Base-by-base conservation (phyloP, 2,329 filamentous ascomycete species). In the Thyridium curvatum region DNA sequence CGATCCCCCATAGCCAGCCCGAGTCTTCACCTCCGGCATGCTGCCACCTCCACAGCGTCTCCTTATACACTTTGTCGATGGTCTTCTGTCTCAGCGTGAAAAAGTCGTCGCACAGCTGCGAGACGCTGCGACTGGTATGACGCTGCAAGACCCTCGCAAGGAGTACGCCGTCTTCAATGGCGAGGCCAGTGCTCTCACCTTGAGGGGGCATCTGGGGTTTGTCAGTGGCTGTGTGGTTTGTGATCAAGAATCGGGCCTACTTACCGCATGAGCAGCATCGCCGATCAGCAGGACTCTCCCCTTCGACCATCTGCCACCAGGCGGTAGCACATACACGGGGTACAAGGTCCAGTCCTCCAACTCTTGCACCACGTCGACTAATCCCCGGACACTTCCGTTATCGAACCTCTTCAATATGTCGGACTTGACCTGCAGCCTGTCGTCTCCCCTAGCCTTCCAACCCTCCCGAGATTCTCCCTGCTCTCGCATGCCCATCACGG, bases 81-180 rank as follows among this genome's bases (percentile, higher is more conserved):
- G 12, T 3, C 6, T 58, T 32, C 36, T 29, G 18, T 12, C 69
- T 52, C 28, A 72, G 55, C 28, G 51, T 56, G 47, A 72, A 68
- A 52, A 71, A 72, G 13, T 65, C 65, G 37, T 61, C 55, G 42
- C 72, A 68, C 1, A 67, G 58, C 46, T 66, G 61, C n/a, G 62
- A 58, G 30, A 71, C 58, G 4, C 52, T 53, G 18, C 43, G 44
- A 3, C 43, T 42, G 12, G 37, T 30, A 16, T 42, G 41, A 3
- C 46, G 42, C 10, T 36, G 36, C 9, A 58, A 41, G 13, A 59
- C 44, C 26, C 51, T 52, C 13, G 68, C 61, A 51, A 73, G 64
- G 38, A 73, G 50, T 29, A 72, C 65, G 3, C 64, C 70, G 47
- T 73, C 69, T 52, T 73, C 70, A 44, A 74, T 71, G 9, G 72